Evolutionary conservation across 192 early-diverging fungal genomes (phyloP), one percentile per base, ranked within the genome.

Genomic region (Coemansia asiatica): DNA sequence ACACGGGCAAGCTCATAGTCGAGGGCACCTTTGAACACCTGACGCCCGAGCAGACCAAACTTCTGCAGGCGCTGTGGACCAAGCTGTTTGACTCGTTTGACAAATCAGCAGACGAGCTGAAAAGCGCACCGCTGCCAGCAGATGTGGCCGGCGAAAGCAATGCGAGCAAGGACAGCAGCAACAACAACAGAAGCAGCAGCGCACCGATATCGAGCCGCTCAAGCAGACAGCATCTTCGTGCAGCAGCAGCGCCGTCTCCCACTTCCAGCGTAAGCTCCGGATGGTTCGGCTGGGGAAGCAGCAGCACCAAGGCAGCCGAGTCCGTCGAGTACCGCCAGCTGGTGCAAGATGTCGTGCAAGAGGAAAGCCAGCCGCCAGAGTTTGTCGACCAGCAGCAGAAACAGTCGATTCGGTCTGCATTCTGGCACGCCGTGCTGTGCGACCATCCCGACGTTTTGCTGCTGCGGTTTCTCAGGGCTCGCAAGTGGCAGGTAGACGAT

Each of bases 401-500:
- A 22, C 49, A 49, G 12, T 81, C 79, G 15, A 81, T 90, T 19
- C 82, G 85, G 13, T 74, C 72, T 0, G 82, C 85, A 10, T 90
- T 90, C 63, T 90, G 89, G 86, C 69, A 66, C 21, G 80, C 85
- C 26, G 77, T 87, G 44, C 81, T 76, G 60, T 79, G 70, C 50
- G 89, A 91, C 64, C 84, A 91, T 53, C 90, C 88, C 12, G 93
- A 95, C 72, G 67, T 86, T 0, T 67, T 92, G n/a, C 31, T 91
- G 46, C 83, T 94, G 35, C 85, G 94, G 18, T 95, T 92, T 72
- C 73, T 95, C 53, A 85, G 94, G 28, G 95, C 94, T 19, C 85
- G 95, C 55, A 96, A 96, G 63, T 97, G 93, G 92, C 85, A 94
- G 59, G 81, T 90, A 2, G 72, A 87, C 36, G 88, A 88, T 46